Base-by-base conservation (phyloP, 805 yeast species). In the Komagataella ulmi region DNA sequence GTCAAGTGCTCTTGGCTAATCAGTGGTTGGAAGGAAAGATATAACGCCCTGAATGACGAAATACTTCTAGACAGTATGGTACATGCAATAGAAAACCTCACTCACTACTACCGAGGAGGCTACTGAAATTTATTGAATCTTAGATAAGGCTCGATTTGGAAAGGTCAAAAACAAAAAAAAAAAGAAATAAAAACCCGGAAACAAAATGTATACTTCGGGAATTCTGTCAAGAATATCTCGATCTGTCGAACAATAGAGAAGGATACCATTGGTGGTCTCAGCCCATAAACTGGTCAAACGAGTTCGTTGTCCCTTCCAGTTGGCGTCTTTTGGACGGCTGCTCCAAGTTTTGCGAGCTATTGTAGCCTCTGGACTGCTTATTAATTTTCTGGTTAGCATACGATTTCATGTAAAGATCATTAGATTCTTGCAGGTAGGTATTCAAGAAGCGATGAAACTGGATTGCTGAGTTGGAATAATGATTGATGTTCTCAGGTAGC, bases 391-490 rank as follows among this genome's bases (percentile, higher is more conserved):
- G 47, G 53, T 47, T 49, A 48, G 19, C 49, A 46, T 46, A 50
- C 24, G 43, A 51, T 44, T 24, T 40, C 50, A 40, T 51, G 53
- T 24, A 51, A 47, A 48, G 48, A 50, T 49, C 52, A 45, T 46
- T 52, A 48, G 49, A 36, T 51, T n/a, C 48, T 45, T 48, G 52
- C 48, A 50, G 21, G 40, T 48, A 51, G 4, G 53, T 36, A n/a
- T 46, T 49, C 17, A 45, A 19, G 23, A 51, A 51, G 17, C 36
- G 30, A 30, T 24, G 17, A 43, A 51, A 51, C 23, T 48, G 24
- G n/a, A 21, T 45, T 5, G 49, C 46, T 17, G 49, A 44, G 4
- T 49, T 44, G 17, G 48, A 19, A 19, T 24, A 51, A 12, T 40
- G 18, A 7, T 24, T 40, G 30, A 40, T 17, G n/a, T 44, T 44